Evolutionary conservation across 306 rosid genomes (phyloP).

Genomic region (Begonia loranthoides): DNA sequence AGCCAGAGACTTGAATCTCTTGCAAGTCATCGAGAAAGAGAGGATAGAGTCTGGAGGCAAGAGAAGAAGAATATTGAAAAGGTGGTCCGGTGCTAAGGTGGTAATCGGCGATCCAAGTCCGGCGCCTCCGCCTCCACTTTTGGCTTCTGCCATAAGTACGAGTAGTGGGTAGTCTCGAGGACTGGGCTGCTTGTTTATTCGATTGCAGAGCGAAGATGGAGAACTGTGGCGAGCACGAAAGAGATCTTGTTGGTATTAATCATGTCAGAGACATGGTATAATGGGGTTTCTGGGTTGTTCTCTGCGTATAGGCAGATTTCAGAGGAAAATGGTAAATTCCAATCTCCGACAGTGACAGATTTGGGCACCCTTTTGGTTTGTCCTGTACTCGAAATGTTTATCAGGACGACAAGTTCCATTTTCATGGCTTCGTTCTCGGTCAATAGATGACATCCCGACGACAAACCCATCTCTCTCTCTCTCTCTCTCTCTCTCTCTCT

Average conservation of each 20-base stretch:
- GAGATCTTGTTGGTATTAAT: slow-evolving; percentile 3
- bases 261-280: slow-evolving; percentile 5
- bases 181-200: no score
- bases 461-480: no score
- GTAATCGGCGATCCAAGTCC: slow-evolving; percentile 49
- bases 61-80: slow-evolving; percentile 45
- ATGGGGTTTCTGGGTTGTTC: slow-evolving; percentile 9
- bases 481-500: no score
- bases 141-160: slow-evolving; percentile 61
- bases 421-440: no score
- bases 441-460: no score
- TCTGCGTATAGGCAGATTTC: no score
- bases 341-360: neutral
- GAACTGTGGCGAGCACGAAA: no score
- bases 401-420: no score
- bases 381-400: no score
- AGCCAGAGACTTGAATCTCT: slow-evolving; percentile 41
- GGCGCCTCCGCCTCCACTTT: slow-evolving; percentile 11
- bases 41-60: slow-evolving; percentile 66
- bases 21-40: slow-evolving; percentile 66
- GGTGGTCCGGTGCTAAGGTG: slow-evolving; percentile 53
- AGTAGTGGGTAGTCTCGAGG: neutral
- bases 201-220: no score
- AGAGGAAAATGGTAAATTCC: slow-evolving; percentile 26
- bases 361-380: no score